phyloP scores from a whole-genome alignment of 169 alveolate species.

The Plasmodium cynomolgi region DNA sequence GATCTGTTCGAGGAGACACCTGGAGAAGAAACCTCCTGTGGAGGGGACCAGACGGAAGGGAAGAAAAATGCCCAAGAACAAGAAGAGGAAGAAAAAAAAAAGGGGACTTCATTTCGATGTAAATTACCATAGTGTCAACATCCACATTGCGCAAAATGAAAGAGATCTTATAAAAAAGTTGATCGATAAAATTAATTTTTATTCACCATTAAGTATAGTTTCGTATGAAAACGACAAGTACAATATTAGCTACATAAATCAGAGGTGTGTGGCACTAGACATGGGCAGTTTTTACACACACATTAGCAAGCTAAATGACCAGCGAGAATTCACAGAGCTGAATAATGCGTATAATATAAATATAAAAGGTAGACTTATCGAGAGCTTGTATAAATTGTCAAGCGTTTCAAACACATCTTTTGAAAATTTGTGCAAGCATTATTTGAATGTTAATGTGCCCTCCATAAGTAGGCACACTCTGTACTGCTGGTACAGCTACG shows the following conservation, averaged over 20 bases:
- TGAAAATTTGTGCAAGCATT: slow-evolving; percentile 59
- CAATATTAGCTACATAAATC: slow-evolving; percentile 53
- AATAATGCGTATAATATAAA: slow-evolving; percentile 57
- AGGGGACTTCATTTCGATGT: neutral
- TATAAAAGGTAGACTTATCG: slow-evolving; percentile 62
- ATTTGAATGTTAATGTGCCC: slow-evolving; percentile 44
- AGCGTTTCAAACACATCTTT: slow-evolving; percentile 23
- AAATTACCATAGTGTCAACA: slow-evolving; percentile 7
- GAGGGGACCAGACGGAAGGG: neutral
- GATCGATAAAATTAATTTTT: slow-evolving; percentile 27
- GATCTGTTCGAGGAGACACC: neutral
- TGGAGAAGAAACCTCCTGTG: neutral
- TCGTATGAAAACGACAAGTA: slow-evolving; percentile 62
- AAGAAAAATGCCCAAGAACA: neutral
- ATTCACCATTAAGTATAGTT: slow-evolving; percentile 52
- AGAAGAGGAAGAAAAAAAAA: neutral
- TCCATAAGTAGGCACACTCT: slow-evolving; percentile 22
- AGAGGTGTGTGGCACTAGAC: slow-evolving; percentile 45
- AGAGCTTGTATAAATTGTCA: slow-evolving; percentile 47
- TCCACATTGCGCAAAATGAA: slow-evolving; percentile 59
- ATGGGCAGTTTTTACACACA: slow-evolving; percentile 41
- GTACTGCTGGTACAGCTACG: slow-evolving; percentile 44
- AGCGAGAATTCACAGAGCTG: slow-evolving; percentile 7
- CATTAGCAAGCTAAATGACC: slow-evolving; percentile 52
- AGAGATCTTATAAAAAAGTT: slow-evolving; percentile 30